A percentile compares a stretch with the other conserved stretches of the same genome.
Conservation (phyloP, 805 yeast genomes). For the Yamadazyma laniorum region DNA sequence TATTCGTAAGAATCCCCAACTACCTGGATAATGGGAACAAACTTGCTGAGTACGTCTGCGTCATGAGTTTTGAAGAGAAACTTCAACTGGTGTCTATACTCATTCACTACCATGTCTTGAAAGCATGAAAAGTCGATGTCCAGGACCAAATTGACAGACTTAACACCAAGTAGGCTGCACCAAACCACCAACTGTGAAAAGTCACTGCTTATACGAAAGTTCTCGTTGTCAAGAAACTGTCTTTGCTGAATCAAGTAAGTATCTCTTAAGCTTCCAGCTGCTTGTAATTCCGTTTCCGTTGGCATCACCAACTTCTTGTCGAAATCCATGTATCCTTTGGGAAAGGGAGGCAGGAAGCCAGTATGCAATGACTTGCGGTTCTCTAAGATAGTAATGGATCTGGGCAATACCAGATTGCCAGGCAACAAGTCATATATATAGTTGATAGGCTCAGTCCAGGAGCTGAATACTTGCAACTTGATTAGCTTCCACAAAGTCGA, state of each 20-base stretch:
- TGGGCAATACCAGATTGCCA: conserved; percentile 21
- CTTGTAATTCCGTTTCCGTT: conserved; percentile 28
- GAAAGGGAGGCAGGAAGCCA: conserved; percentile 42
- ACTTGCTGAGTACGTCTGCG: neutral
- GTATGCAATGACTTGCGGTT: conserved; percentile 22
- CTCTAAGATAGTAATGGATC: conserved; percentile 29
- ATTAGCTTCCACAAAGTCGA: conserved; percentile 7
- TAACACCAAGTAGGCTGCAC: conserved; percentile 22
- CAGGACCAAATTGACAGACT: conserved; percentile 6
- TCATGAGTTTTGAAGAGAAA: conserved; percentile 5
- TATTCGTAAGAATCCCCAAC: neutral
- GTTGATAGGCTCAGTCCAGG: conserved; percentile 9
- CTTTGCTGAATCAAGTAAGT: conserved; percentile 40
- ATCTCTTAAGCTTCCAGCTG: conserved; percentile 29
- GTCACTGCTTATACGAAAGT: conserved; percentile 35
- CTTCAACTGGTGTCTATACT: conserved; percentile 3
- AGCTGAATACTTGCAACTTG: conserved; percentile 3
- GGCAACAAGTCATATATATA: conserved; percentile 11
- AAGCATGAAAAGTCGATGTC: conserved; percentile 1
- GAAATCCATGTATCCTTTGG: conserved; percentile 42
- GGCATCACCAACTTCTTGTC: conserved; percentile 42
- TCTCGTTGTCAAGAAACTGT: conserved; percentile 42
- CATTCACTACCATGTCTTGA: conserved; percentile 6
- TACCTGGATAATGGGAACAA: conserved; percentile 5
- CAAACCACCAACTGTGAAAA: conserved; percentile 31